Evolutionary conservation across 495 filamentous ascomycete species (phyloP).

Genomic region (Aspergillus nanangensis): DNA sequence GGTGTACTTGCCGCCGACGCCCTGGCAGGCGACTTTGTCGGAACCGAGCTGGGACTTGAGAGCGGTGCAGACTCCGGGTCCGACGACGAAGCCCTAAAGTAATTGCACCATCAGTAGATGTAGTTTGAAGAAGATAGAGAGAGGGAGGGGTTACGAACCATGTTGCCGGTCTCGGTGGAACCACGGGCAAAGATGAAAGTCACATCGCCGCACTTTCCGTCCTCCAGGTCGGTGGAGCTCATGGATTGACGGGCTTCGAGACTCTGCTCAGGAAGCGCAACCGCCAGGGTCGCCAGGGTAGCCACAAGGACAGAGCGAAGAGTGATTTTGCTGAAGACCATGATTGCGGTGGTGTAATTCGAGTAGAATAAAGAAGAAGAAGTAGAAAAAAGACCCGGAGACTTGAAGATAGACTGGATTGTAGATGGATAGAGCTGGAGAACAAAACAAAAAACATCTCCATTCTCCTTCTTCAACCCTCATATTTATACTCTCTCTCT

Average conservation of each 20-base stretch:
- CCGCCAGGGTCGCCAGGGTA: constrained; percentile 13
- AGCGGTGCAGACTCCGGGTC: constrained; percentile 30
- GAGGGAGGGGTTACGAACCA: constrained; percentile 26
- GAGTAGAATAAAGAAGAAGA: neutral
- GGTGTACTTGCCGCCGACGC: constrained; percentile 30
- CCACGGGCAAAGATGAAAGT: constrained; percentile 51
- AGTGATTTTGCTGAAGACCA: constrained; percentile 5
- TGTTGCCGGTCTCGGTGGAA: constrained; percentile 47
- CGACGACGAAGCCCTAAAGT: constrained; percentile 34
- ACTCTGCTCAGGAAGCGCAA: constrained; percentile 8
- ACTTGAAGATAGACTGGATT: neutral
- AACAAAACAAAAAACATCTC: no score
- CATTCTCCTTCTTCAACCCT: no score
- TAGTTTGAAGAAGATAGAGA: neutral
- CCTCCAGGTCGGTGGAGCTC: constrained; percentile 36
- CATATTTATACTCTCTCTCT: no score
- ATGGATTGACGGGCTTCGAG: constrained; percentile 12
- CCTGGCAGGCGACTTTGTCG: constrained; percentile 27
- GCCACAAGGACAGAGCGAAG: constrained; percentile 12
- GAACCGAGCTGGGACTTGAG: constrained; percentile 25
- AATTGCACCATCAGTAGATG: neutral
- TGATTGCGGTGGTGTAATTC: neutral
- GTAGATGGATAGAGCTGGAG: no score
- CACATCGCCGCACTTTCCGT: constrained; percentile 38
- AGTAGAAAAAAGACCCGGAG: neutral